Evolutionary conservation across 2,329 filamentous ascomycete species (phyloP).

Genomic region (Corniculantispora saksenae): DNA sequence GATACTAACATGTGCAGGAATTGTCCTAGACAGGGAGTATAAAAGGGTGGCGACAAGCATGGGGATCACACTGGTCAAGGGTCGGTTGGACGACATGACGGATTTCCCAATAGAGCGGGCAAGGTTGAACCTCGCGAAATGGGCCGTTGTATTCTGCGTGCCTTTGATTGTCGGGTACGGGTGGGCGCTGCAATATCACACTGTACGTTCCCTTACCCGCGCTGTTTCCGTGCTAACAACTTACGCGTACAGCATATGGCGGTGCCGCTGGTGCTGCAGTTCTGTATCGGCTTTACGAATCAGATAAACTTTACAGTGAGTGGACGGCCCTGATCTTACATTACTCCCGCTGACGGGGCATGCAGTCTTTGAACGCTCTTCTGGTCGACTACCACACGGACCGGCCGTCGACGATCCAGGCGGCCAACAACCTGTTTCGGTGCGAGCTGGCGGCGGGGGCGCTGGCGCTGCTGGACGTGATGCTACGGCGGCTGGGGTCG

Average conservation of each 20-base stretch:
- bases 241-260: neutral
- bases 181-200: slow-evolving; percentile 3
- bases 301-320: slow-evolving; percentile 5
- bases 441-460: slow-evolving; percentile 9
- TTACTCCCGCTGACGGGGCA: neutral
- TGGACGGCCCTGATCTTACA: neutral
- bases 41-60: neutral
- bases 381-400: neutral
- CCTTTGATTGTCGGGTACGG: neutral
- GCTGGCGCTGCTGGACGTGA: slow-evolving; percentile 13
- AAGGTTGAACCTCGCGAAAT: slow-evolving; percentile 1
- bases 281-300: slow-evolving; percentile 8
- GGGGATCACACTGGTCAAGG: neutral
- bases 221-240: neutral
- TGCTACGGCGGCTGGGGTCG: neutral
- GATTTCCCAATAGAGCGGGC: slow-evolving; percentile 10
- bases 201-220: neutral
- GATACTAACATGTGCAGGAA: neutral
- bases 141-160: slow-evolving; percentile 2
- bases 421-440: slow-evolving; percentile 10
- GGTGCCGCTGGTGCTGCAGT: slow-evolving; percentile 3
- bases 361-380: neutral
- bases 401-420: neutral
- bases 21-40: neutral
- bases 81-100: neutral